Percentiles rank a stretch among this genome's conserved stretches.
These are phyloP conservation scores for Physcomitrellopsis africana DNA, from an alignment of 225 moss, liverwort and hornwort species.

Conservation along the genomic window DNA sequence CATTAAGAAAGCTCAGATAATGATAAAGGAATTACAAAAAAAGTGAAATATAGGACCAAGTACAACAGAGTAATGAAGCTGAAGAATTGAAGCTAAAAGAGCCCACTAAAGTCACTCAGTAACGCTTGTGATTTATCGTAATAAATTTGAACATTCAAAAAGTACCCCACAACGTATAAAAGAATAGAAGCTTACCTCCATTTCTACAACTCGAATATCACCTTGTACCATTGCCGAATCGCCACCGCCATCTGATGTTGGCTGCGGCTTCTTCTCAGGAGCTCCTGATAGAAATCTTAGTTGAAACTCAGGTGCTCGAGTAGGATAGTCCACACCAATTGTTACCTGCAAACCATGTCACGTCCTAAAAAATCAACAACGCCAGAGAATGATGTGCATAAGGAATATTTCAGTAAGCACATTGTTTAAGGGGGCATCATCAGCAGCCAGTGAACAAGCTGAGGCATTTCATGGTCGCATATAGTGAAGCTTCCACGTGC, in stretches of 20 bases:
- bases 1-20: slow-evolving; percentile 12
- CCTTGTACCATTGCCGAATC: slow-evolving; percentile 46
- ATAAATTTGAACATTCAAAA: neutral
- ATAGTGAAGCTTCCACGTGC: neutral
- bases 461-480: slow-evolving; percentile 11
- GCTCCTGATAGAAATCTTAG: slow-evolving; percentile 57
- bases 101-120: neutral
- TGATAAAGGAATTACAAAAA: slow-evolving; percentile 8
- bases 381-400: slow-evolving; percentile 18
- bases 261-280: slow-evolving; percentile 50
- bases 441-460: slow-evolving; percentile 1
- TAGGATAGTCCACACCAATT: slow-evolving; percentile 85
- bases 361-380: slow-evolving; percentile 16
- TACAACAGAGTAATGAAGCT: slow-evolving; percentile 8
- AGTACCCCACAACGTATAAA: slow-evolving; percentile 1
- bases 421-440: neutral
- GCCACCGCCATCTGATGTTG: slow-evolving; percentile 65
- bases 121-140: slow-evolving; percentile 1
- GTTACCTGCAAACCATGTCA: slow-evolving; percentile 43
- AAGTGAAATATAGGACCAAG: neutral
- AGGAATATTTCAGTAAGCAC: neutral
- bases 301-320: slow-evolving; percentile 68
- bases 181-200: slow-evolving; percentile 59
- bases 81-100: slow-evolving; percentile 10
- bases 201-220: slow-evolving; percentile 74